Conservation (phyloP, 768 basidiomycete species). For the Leucosporidium scottii region DNA sequence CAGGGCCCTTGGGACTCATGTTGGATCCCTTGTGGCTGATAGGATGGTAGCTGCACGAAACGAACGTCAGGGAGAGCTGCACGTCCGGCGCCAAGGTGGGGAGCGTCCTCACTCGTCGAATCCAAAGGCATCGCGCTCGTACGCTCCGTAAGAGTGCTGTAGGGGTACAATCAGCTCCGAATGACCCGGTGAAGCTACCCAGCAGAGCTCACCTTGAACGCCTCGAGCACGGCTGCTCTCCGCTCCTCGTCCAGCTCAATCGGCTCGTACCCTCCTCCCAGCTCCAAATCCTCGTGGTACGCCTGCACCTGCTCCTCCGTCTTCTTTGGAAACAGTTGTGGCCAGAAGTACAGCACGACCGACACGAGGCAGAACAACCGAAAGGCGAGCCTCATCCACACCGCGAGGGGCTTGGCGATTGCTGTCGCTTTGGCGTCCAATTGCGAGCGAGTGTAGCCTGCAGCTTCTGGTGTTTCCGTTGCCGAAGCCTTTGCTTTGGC, state of each 20-base stretch:
- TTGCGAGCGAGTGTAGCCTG: too few relatives aligned
- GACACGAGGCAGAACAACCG: too few relatives aligned
- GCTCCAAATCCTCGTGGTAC: not conserved
- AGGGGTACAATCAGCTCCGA: constrained; percentile 15
- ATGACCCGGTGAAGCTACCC: not conserved
- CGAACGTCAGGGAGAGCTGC: not conserved
- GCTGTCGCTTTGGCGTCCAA: too few relatives aligned
- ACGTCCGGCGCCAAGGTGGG: not conserved
- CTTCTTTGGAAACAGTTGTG: not conserved
- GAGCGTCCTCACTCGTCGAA: constrained; percentile 51
- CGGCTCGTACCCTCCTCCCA: constrained; percentile 5
- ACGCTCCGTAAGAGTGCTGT: constrained; percentile 78
- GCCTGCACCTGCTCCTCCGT: not conserved
- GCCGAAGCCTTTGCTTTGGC: too few relatives aligned
- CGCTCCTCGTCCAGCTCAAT: constrained; percentile 50
- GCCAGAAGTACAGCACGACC: not conserved
- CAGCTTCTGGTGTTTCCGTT: too few relatives aligned
- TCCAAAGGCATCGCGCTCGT: constrained; percentile 85
- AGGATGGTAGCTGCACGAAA: constrained; percentile 62
- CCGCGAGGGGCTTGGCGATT: too few relatives aligned
- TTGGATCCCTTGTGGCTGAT: constrained; percentile 67
- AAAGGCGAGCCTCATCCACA: too few relatives aligned
- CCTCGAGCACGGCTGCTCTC: constrained; percentile 63
- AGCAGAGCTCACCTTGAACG: constrained; percentile 58
- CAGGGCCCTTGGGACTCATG: constrained; percentile 59